Conservation (phyloP, 2,329 filamentous ascomycete genomes). For the Coniochaeta pulveracea region DNA sequence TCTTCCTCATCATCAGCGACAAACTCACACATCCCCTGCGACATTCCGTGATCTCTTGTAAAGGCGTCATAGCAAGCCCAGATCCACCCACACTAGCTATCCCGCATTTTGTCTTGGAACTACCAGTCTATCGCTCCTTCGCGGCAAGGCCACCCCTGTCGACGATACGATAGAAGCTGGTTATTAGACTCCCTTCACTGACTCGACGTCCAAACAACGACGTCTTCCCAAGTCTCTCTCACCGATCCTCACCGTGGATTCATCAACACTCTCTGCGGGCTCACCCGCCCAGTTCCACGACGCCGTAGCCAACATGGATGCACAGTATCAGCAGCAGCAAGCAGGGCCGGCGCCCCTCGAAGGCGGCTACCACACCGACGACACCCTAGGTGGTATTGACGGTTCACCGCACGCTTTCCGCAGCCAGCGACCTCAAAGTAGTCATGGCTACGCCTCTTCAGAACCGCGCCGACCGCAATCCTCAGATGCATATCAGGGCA, state of each 20-base stretch:
- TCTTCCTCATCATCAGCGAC: no score
- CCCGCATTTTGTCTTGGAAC: no score
- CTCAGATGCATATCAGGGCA: conserved; percentile 33
- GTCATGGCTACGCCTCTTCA: conserved; percentile 12
- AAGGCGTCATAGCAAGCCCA: no score
- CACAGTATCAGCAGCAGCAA: no score
- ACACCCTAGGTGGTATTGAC: conserved; percentile 38
- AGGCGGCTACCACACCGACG: conserved; percentile 29
- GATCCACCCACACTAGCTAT: no score
- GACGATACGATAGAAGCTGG: no score
- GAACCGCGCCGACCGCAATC: conserved; percentile 17
- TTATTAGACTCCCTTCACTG: no score
- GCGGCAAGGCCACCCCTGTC: no score
- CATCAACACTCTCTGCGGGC: conserved; percentile 33
- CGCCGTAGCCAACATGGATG: conserved; percentile 38
- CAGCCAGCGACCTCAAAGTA: conserved; percentile 15
- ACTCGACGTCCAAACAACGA: no score
- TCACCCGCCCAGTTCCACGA: conserved; percentile 41
- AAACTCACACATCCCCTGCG: no score
- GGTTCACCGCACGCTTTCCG: conserved; percentile 25
- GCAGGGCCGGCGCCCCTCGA: conserved; percentile 19
- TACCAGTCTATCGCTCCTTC: no score
- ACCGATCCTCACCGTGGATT: conserved; percentile 34
- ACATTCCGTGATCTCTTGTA: no score
- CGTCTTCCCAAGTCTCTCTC: background rate